These are phyloP conservation scores for Phytophthora tentaculata DNA, from an alignment of 352 stramenopile genomes.

Conservation along the genomic window DNA sequence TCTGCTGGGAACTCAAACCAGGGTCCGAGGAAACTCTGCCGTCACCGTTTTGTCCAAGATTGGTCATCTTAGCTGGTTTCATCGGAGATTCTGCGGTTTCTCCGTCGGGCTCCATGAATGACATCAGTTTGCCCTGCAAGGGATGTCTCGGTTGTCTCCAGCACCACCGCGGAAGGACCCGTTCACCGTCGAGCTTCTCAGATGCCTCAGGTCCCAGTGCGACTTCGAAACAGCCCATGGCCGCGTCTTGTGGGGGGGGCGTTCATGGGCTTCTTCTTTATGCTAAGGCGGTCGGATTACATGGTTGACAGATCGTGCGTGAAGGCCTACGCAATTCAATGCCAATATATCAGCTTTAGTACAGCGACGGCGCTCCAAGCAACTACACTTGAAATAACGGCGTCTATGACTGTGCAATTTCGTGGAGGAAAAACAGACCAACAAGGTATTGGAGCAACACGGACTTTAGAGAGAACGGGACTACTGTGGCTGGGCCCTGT, in stretches of 20 bases:
- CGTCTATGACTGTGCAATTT: background rate
- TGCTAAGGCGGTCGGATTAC: background rate
- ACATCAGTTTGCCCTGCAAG: no score
- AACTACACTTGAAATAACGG: no score
- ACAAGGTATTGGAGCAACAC: background rate
- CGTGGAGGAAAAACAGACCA: constrained; percentile 1
- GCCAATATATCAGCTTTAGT: background rate
- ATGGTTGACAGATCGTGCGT: background rate
- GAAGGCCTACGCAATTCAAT: background rate
- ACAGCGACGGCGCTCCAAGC: background rate
- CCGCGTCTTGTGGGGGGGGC: background rate
- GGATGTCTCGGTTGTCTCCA: no score
- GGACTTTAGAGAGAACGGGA: background rate
- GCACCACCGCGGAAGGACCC: no score
- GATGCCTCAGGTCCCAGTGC: background rate
- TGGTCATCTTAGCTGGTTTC: no score
- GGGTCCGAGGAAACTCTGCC: no score
- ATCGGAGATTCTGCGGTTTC: no score
- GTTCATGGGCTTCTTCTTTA: background rate
- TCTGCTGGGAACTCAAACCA: no score
- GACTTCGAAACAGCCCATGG: background rate
- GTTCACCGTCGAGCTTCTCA: no score
- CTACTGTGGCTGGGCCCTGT: no score
- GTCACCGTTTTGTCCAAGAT: no score
- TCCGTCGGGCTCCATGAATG: no score